A percentile compares a stretch with the other conserved stretches of the same genome.
Conservation (phyloP, 768 basidiomycete species). For the Lyophyllum shimeji region DNA sequence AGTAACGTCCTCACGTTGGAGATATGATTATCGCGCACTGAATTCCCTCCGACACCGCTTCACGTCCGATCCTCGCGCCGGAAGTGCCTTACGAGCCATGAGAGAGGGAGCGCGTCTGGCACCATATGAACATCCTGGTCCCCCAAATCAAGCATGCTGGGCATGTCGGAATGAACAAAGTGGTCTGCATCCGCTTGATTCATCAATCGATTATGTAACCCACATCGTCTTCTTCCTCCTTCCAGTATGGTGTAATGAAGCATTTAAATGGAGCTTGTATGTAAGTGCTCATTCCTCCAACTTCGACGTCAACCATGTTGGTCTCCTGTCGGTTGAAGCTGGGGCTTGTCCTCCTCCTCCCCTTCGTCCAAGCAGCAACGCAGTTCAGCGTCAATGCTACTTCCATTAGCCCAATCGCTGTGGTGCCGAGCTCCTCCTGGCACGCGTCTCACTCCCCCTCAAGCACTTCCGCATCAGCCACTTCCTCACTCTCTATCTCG, state of each 20-base stretch:
- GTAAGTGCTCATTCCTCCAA: background rate
- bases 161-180: background rate
- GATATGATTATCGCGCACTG: background rate
- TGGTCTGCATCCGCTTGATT: background rate
- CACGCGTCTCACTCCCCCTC: constrained; percentile 1
- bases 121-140: background rate
- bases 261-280: background rate
- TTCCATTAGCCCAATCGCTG: background rate
- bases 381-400: background rate
- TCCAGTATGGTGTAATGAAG: background rate
- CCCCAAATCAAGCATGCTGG: background rate
- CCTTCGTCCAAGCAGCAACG: constrained; percentile 10
- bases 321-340: constrained; percentile 10
- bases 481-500: constrained; percentile 3
- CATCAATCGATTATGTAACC: background rate
- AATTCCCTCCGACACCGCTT: background rate
- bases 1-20: background rate
- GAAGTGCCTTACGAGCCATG: background rate
- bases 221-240: background rate
- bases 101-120: background rate
- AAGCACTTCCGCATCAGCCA: background rate
- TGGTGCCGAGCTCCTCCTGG: constrained; percentile 2
- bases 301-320: constrained; percentile 7
- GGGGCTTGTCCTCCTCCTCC: constrained; percentile 14
- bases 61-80: too few species aligned